These are phyloP conservation scores for Scortechinia acanthostroma DNA, from an alignment of 2,329 filamentous ascomycete genomes.

Conservation along the genomic window DNA sequence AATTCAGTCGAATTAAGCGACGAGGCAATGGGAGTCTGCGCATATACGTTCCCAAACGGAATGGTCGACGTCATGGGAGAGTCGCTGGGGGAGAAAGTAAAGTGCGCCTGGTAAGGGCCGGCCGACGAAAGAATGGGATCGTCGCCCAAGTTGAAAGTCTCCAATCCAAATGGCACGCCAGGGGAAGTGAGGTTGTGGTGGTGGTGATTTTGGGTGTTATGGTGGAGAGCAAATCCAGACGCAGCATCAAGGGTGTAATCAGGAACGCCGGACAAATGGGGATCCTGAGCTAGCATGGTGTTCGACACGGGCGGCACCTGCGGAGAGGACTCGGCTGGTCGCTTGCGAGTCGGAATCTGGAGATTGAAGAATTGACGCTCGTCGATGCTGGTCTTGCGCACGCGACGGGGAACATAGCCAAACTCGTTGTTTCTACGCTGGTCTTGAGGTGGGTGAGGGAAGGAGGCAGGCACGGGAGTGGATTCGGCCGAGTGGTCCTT, in stretches of 20 bases:
- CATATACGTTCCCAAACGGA: conserved; percentile 53
- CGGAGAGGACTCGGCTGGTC: conserved; percentile 65
- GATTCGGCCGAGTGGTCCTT: conserved; percentile 41
- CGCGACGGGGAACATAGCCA: conserved; percentile 53
- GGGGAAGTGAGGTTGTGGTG: conserved; percentile 26
- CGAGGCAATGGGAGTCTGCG: conserved; percentile 53
- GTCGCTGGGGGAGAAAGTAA: conserved; percentile 65
- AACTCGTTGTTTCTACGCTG: conserved; percentile 41
- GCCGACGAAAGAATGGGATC: conserved; percentile 60
- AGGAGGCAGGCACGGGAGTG: conserved; percentile 46
- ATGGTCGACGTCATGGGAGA: conserved; percentile 57
- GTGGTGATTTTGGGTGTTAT: conserved; percentile 18
- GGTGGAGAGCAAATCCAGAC: not conserved
- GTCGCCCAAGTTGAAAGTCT: conserved; percentile 45
- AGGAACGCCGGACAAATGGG: conserved; percentile 47
- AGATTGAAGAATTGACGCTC: conserved; percentile 30
- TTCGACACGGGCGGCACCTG: conserved; percentile 62
- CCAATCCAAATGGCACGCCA: conserved; percentile 43
- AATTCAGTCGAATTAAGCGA: conserved; percentile 59
- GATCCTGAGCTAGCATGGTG: conserved; percentile 54
- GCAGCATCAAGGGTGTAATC: conserved; percentile 61
- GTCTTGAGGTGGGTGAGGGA: conserved; percentile 22
- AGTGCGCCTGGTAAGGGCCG: conserved; percentile 61
- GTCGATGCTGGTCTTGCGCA: conserved; percentile 64
- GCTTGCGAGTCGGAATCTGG: conserved; percentile 43